phyloP scores from a whole-genome alignment of 805 yeast species.

The Phaffomyces antillensis region DNA sequence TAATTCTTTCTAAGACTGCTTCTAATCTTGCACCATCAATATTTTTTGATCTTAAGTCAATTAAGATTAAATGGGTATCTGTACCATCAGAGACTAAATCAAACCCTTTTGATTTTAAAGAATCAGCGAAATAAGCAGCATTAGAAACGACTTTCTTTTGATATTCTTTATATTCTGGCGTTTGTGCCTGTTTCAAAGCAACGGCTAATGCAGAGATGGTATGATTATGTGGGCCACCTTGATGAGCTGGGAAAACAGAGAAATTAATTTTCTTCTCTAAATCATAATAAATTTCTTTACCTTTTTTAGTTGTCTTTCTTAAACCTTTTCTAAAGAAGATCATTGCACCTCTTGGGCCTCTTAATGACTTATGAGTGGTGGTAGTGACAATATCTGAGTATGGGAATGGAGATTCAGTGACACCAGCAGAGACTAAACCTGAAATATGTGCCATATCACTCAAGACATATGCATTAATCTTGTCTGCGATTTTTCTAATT shows the following conservation, averaged over 20 bases:
- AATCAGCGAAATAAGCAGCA: slow-evolving; percentile 75
- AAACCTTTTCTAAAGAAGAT: slow-evolving; percentile 97
- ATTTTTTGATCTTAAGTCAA: slow-evolving; percentile 79
- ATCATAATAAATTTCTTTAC: slow-evolving; percentile 85
- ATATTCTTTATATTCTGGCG: slow-evolving; percentile 86
- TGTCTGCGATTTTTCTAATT: slow-evolving; percentile 94
- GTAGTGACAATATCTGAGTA: slow-evolving; percentile 97
- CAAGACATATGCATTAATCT: slow-evolving; percentile 92
- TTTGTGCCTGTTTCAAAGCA: slow-evolving; percentile 88
- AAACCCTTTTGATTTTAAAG: slow-evolving; percentile 67
- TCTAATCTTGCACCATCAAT: slow-evolving; percentile 97
- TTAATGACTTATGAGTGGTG: slow-evolving; percentile 95
- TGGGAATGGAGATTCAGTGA: slow-evolving; percentile 93
- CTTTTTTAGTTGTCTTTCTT: slow-evolving; percentile 82
- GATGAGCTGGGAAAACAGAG: slow-evolving; percentile 99
- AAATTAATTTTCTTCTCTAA: slow-evolving; percentile 94
- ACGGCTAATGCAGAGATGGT: slow-evolving; percentile 96
- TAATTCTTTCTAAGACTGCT: slow-evolving; percentile 87
- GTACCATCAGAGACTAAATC: slow-evolving; percentile 90
- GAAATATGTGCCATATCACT: slow-evolving; percentile 99
- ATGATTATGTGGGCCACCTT: slow-evolving; percentile 99
- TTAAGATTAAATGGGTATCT: slow-evolving; percentile 93
- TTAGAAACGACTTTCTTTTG: slow-evolving; percentile 83
- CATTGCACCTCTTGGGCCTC: slow-evolving; percentile 99
- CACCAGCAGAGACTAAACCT: slow-evolving; percentile 93